These are phyloP conservation scores for Grosmannia clavigera DNA, from an alignment of 2,329 filamentous ascomycete genomes.

Conservation along the genomic window DNA sequence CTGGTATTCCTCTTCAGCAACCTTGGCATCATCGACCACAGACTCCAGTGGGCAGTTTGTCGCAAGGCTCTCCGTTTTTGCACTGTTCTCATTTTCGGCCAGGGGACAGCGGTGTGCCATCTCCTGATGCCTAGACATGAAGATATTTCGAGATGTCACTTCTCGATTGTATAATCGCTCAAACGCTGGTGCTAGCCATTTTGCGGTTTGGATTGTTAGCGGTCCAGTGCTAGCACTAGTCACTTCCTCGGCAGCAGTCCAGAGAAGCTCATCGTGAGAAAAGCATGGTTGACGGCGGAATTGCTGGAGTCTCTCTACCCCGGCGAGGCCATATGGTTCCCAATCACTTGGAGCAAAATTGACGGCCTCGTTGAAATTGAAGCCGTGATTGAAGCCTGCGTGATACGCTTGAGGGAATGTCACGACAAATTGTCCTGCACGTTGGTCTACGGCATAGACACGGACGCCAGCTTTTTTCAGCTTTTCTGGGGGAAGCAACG, in stretches of 20 bases:
- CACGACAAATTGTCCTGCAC: slow-evolving; percentile 89
- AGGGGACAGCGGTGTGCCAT: slow-evolving; percentile 42
- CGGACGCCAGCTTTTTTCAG: slow-evolving; percentile 84
- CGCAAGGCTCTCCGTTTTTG: neutral
- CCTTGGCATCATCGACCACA: slow-evolving; percentile 57
- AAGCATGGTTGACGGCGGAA: slow-evolving; percentile 93
- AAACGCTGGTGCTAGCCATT: slow-evolving; percentile 85
- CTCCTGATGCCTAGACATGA: slow-evolving; percentile 45
- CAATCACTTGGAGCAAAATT: slow-evolving; percentile 94
- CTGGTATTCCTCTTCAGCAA: slow-evolving; percentile 85
- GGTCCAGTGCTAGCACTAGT: slow-evolving; percentile 33
- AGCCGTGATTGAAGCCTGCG: slow-evolving; percentile 95
- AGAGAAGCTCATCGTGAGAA: slow-evolving; percentile 87
- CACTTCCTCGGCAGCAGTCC: slow-evolving; percentile 76
- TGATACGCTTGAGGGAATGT: slow-evolving; percentile 97
- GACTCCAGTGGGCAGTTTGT: slow-evolving; percentile 44
- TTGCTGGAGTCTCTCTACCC: slow-evolving; percentile 72
- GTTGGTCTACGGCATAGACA: slow-evolving; percentile 90
- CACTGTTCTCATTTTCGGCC: slow-evolving; percentile 28
- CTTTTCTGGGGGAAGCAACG: slow-evolving; percentile 83
- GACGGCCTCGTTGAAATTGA: slow-evolving; percentile 98
- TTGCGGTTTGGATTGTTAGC: slow-evolving; percentile 73
- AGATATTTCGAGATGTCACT: slow-evolving; percentile 50
- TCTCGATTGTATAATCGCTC: slow-evolving; percentile 69
- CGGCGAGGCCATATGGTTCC: slow-evolving; percentile 81